Conservation (phyloP, 139 green algal species). For the Coccomyxa sp. region DNA sequence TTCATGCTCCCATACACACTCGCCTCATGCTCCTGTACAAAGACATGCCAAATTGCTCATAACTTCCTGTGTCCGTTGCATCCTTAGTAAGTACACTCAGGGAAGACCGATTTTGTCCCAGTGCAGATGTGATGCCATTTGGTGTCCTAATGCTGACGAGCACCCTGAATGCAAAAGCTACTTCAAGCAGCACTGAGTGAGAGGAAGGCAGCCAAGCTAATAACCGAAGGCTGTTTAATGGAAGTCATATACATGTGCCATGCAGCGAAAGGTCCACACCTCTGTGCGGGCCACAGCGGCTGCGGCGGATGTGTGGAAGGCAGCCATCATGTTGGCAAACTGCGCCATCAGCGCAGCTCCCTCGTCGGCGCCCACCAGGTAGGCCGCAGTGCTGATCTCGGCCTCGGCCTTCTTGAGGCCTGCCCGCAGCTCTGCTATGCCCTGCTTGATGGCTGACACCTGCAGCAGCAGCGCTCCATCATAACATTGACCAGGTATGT, state of each 20-base stretch:
- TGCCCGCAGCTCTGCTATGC: constrained; percentile 46
- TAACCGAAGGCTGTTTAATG: too few relatives aligned
- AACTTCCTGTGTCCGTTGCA: too few relatives aligned
- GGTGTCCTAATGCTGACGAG: too few relatives aligned
- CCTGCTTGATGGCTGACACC: constrained; percentile 33
- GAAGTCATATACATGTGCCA: background rate
- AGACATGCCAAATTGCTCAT: background rate
- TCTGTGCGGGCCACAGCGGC: constrained; percentile 29
- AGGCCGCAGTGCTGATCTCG: constrained; percentile 31
- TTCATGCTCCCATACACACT: constrained; percentile 23
- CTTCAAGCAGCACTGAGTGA: too few relatives aligned
- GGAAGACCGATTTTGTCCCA: too few relatives aligned
- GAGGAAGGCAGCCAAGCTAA: too few relatives aligned
- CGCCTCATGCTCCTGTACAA: constrained; percentile 19
- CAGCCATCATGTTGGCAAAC: constrained; percentile 40
- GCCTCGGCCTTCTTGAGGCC: constrained; percentile 31
- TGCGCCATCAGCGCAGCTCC: background rate
- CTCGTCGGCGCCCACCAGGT: background rate
- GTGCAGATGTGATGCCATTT: too few relatives aligned
- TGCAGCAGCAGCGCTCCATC: too few relatives aligned
- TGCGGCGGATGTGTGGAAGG: constrained; percentile 30
- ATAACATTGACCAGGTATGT: too few relatives aligned
- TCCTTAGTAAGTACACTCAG: too few relatives aligned
- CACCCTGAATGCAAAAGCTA: too few relatives aligned
- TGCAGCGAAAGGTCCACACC: constrained; percentile 17